These are phyloP conservation scores for Pichia scutulata DNA, from an alignment of 805 yeast species.

Conservation along the genomic window DNA sequence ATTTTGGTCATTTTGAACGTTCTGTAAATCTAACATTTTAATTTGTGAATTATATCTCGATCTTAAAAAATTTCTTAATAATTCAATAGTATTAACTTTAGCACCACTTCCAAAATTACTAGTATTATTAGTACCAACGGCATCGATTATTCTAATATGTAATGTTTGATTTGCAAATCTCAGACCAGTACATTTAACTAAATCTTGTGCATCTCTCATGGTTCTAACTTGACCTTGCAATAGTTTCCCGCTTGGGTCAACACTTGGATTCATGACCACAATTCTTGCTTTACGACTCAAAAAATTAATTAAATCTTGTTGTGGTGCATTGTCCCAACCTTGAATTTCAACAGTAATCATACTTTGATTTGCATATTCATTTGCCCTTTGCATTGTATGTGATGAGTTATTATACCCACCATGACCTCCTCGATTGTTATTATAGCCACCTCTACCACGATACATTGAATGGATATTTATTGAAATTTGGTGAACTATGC, in stretches of 20 bases:
- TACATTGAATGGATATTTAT: constrained; percentile 14
- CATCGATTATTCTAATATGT: constrained; percentile 37
- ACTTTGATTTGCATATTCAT: constrained; percentile 22
- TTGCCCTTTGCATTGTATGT: constrained; percentile 16
- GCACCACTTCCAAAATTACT: constrained; percentile 4
- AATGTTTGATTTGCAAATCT: constrained; percentile 71
- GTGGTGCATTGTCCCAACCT: constrained; percentile 78
- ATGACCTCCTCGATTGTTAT: constrained; percentile 15
- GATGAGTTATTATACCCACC: constrained; percentile 14
- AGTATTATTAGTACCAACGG: constrained; percentile 18
- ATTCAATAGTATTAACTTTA: constrained; percentile 41
- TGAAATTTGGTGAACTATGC: not conserved
- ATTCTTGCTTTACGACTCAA: constrained; percentile 60
- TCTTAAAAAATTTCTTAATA: constrained; percentile 52
- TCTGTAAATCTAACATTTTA: constrained; percentile 62
- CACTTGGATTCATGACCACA: constrained; percentile 42
- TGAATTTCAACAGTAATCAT: constrained; percentile 49
- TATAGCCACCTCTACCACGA: constrained; percentile 26
- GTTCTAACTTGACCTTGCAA: constrained; percentile 52
- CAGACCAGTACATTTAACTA: constrained; percentile 64
- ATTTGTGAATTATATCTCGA: constrained; percentile 58
- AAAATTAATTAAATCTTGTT: constrained; percentile 61
- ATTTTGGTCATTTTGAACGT: constrained; percentile 54
- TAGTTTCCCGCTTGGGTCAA: constrained; percentile 42
- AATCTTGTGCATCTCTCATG: constrained; percentile 48